Base-by-base conservation (phyloP, 2,329 filamentous ascomycete genomes). In the Xylariaceae sp. region DNA sequence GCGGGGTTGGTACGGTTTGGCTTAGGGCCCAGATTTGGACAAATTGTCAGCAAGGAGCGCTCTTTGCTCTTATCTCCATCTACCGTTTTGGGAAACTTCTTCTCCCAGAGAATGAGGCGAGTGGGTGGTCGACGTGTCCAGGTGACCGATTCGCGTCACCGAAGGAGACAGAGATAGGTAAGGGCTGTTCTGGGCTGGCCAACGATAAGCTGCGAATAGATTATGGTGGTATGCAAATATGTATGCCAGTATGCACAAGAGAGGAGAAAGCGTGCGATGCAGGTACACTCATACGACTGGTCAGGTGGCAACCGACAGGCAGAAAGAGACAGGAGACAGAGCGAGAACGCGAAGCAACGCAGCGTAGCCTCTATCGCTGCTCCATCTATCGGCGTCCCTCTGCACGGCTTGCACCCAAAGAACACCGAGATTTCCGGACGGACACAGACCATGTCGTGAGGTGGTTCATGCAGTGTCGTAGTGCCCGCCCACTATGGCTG, bases 81-180 rank as follows among this genome's bases (percentile, higher is more conserved):
- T 41, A 27, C 47, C 42, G 23, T 36, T 50, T 55, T 37, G 29
- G 53, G 47, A n/a, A 11, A 9, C 37, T 20, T 39, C 15, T 35
- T 30, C 43, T 50, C 45, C 35, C 37, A 33, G 41, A 26, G 27
- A 30, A 21, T 36, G 41, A 54, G 37, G 39, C 40, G 50, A 32
- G 30, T 36, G 41, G 23, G 33, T 30, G 35, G 35, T 16, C 15
- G n/a, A 46, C 30, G 15, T 36, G 51, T 29, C 32, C 51, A 51
- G 55, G 51, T 58, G 55, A 58, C 51, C 43, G 16, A 42, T 55
- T 55, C 24, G 47, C 46, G 37, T 58, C 51, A 55, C 55, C 51
- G 51, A 51, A 29, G 39, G 36, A 18, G 36, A 36, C 30, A 27
- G 43, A 39, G 27, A 30, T 45, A 35, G 24, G 27, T 43, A 16